These are phyloP conservation scores for Clarireedia hainanense DNA, from an alignment of 2,329 filamentous ascomycete species.

Conservation along the genomic window DNA sequence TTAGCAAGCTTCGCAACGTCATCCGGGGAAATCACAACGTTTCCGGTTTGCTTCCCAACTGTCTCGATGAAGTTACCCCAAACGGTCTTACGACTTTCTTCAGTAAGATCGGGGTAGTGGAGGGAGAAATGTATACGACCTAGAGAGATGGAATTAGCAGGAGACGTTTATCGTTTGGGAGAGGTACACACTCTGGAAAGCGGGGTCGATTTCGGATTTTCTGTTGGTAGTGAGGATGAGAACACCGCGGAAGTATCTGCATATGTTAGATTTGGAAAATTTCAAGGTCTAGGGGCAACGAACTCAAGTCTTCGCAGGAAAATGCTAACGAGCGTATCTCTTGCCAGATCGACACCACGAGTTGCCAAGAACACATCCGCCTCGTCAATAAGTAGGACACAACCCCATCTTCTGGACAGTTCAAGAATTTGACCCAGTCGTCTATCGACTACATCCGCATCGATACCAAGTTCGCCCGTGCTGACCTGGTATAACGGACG, in stretches of 20 bases:
- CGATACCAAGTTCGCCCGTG: neutral
- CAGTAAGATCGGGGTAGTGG: neutral
- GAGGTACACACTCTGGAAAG: neutral
- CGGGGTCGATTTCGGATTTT: neutral
- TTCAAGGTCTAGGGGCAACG: neutral
- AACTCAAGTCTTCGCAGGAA: constrained; percentile 4
- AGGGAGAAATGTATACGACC: constrained; percentile 5
- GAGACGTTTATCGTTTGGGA: no score
- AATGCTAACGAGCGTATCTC: constrained; percentile 1
- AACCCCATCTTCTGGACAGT: neutral
- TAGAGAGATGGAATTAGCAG: neutral
- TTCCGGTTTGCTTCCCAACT: neutral
- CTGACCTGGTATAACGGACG: constrained; percentile 1
- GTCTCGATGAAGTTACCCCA: neutral
- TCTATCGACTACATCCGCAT: neutral
- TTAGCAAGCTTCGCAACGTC: constrained; percentile 3
- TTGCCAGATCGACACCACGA: neutral
- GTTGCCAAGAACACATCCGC: neutral
- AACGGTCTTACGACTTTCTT: neutral
- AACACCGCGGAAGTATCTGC: neutral
- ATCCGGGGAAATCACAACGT: neutral
- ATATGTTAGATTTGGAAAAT: neutral
- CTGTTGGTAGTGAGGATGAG: constrained; percentile 4
- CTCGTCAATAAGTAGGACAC: constrained; percentile 6
- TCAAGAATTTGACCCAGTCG: neutral